These are phyloP conservation scores for Holtermanniella nyarrowii DNA, from an alignment of 768 basidiomycete species.

Conservation along the genomic window DNA sequence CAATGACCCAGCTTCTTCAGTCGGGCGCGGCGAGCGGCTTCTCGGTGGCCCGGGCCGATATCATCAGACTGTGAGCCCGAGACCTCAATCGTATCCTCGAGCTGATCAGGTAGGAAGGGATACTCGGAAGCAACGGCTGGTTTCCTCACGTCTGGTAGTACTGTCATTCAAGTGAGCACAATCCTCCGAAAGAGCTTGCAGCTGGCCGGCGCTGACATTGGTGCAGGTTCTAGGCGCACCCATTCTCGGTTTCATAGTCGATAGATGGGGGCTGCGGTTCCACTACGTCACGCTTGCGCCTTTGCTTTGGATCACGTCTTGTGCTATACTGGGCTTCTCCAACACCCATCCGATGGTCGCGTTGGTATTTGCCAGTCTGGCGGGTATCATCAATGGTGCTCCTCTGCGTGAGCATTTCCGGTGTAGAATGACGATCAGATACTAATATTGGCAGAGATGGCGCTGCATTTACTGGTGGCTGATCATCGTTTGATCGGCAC, in stretches of 20 bases:
- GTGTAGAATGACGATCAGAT: neutral
- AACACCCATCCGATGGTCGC: slow-evolving; percentile 5
- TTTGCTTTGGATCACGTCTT: slow-evolving; percentile 9
- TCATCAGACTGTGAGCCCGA: slow-evolving; percentile 6
- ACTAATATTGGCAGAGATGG: neutral
- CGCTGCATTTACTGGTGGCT: neutral
- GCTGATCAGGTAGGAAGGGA: neutral
- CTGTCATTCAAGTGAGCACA: neutral
- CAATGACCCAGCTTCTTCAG: slow-evolving; percentile 11
- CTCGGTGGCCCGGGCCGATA: slow-evolving; percentile 1
- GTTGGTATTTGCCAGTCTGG: slow-evolving; percentile 6
- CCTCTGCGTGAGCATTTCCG: neutral
- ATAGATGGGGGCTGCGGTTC: slow-evolving; percentile 6
- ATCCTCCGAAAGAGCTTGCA: no score
- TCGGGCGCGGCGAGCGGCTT: slow-evolving; percentile 8
- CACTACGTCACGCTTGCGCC: slow-evolving; percentile 7
- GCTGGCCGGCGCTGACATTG: no score
- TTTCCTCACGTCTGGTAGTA: neutral
- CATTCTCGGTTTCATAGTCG: slow-evolving; percentile 1
- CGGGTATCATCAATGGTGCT: neutral
- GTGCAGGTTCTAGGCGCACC: slow-evolving; percentile 4
- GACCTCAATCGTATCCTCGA: no score
- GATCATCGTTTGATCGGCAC: slow-evolving; percentile 4
- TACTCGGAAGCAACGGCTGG: neutral
- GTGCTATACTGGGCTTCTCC: slow-evolving; percentile 3